Evolutionary conservation across 352 stramenopile genomes (phyloP), one percentile per base, ranked within the genome.

Genomic region (Pythium sukuiense): DNA sequence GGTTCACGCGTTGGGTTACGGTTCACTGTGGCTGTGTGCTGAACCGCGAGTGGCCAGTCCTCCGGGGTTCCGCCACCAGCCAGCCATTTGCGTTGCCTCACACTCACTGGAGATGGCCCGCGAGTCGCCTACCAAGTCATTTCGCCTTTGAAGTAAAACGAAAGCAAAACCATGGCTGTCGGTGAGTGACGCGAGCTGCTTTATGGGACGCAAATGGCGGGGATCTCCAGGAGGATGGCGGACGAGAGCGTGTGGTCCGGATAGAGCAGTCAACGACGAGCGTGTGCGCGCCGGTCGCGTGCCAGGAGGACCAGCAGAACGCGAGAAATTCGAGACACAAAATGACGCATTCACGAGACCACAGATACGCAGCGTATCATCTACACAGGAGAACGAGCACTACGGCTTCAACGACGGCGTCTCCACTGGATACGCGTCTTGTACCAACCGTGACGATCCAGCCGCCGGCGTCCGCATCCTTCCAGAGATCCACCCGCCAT

Each of bases 141-240:
- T 94, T 92, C 85, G 83, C 83, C 85, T 92, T 94, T 92, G 62
- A 69, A 90, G 75, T 76, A 89, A 89, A 80, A 78, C 64, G 64
- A 81, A 90, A 88, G 79, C 81, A 88, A 87, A 85, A 91, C 78
- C 82, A 94, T 94, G 83, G 83, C 83, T 89, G 81, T 92, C 78
- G 83, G 83, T 92, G 75, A 79, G 83, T 92, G 53, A 39, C 63
- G 26, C 24, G 26, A 18, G 46, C 35, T 27, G 30, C 9, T 52
- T 9, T 53, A 9, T 61, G 49, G 18, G 50, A 26, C 30, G 32
- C 52, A 48, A 26, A 29, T 54, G 32, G 33, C 30, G 27, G 24
- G 20, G 49, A 60, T 41, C 16, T 29, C 18, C 43, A 18, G 30
- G 41, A n/a, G 13, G 39, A 27, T 7, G 56, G 0, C 9, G 48